Evolutionary conservation across 2,329 filamentous ascomycete species (phyloP).

Genomic region (Xylariaceae sp.): DNA sequence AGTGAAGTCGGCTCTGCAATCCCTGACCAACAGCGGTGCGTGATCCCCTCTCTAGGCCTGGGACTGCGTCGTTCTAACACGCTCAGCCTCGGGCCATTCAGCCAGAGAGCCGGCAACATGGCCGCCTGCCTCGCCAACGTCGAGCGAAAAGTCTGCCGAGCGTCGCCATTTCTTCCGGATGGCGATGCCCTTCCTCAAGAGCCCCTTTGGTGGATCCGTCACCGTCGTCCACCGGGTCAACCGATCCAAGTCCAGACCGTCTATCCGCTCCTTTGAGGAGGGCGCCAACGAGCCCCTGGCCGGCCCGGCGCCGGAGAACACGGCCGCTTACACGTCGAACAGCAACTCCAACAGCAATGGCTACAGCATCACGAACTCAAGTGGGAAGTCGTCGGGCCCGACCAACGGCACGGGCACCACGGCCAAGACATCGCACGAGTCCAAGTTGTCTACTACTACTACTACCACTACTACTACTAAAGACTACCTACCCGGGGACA

Average conservation of each 20-base stretch:
- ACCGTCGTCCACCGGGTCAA: conserved; percentile 35
- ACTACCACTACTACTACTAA: no score
- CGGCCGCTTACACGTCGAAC: conserved; percentile 13
- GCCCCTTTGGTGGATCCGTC: conserved; percentile 28
- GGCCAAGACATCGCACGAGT: conserved; percentile 33
- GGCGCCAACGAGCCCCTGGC: conserved; percentile 15
- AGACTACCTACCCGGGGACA: conserved; percentile 21
- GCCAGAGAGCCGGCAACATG: conserved; percentile 14
- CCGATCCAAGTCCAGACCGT: conserved; percentile 30
- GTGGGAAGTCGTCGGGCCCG: conserved; percentile 19
- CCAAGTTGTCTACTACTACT: conserved; percentile 32
- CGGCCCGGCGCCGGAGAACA: conserved; percentile 13
- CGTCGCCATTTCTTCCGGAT: conserved; percentile 24
- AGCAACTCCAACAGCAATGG: conserved; percentile 15
- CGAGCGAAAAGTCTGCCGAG: conserved; percentile 11
- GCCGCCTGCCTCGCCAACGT: conserved; percentile 15
- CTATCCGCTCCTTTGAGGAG: conserved; percentile 28
- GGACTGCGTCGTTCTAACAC: background rate
- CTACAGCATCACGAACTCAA: conserved; percentile 23
- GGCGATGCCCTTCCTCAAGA: conserved; percentile 31
- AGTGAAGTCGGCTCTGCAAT: conserved; percentile 34
- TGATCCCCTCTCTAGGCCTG: background rate
- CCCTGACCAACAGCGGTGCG: conserved; percentile 32
- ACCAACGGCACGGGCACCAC: conserved; percentile 23
- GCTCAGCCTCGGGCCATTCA: conserved; percentile 18